Evolutionary conservation across 306 rosid genomes (phyloP).

Genomic region (Cyclanthera cordifolia): DNA sequence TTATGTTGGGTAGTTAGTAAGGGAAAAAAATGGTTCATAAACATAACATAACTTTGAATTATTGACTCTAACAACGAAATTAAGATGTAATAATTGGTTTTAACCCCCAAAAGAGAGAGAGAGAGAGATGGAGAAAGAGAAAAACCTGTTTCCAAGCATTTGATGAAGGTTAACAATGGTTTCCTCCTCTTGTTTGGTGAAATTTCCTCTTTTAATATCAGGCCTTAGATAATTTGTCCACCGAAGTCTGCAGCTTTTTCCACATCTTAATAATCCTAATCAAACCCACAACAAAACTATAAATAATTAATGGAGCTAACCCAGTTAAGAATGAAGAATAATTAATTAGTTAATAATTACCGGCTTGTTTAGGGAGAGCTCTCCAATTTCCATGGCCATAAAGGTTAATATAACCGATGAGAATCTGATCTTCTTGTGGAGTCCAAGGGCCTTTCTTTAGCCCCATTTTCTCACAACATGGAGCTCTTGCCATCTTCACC

Average conservation of each 20-base stretch:
- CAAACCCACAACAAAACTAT: neutral
- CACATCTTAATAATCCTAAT: slow-evolving; percentile 67
- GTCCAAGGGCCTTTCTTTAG: slow-evolving; percentile 92
- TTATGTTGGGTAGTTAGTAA: neutral
- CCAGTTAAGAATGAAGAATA: too few relatives aligned
- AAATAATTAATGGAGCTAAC: neutral
- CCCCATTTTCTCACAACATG: slow-evolving; percentile 92
- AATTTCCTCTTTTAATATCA: slow-evolving; percentile 77
- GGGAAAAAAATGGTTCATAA: neutral
- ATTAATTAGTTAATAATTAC: slow-evolving; percentile 24
- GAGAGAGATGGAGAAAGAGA: neutral
- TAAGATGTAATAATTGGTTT: neutral
- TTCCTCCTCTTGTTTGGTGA: slow-evolving; percentile 65
- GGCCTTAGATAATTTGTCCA: slow-evolving; percentile 85
- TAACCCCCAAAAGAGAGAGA: neutral
- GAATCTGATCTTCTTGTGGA: slow-evolving; percentile 57
- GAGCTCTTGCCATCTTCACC: slow-evolving; percentile 75
- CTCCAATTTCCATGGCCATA: slow-evolving; percentile 82
- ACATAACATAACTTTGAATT: neutral
- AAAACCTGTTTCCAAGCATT: slow-evolving; percentile 64
- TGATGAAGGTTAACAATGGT: slow-evolving; percentile 55
- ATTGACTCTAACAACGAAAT: neutral
- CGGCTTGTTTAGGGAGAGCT: slow-evolving; percentile 84
- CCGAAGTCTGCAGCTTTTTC: slow-evolving; percentile 80
- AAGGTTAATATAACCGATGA: slow-evolving; percentile 43